phyloP scores from a whole-genome alignment of 1,284 basidiomycete genomes.

The Trichosporon inkin region DNA sequence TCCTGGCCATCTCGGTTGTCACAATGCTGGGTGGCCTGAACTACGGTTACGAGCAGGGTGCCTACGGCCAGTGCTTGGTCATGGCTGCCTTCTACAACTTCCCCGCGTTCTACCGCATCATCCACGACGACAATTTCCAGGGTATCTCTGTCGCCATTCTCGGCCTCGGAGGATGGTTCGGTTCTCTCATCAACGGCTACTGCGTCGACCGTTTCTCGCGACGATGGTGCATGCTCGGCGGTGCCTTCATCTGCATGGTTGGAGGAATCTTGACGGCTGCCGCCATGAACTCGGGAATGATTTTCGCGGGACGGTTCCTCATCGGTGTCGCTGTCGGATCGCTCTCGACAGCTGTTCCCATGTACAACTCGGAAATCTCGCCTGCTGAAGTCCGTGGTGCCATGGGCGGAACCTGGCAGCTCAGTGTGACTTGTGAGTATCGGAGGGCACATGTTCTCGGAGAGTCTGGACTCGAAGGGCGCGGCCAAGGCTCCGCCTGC shows the following conservation, averaged over 20 bases:
- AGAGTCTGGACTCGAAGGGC: neutral
- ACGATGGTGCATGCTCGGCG: conserved; percentile 27
- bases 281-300: conserved; percentile 22
- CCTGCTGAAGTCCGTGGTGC: conserved; percentile 73
- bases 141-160: conserved; percentile 26
- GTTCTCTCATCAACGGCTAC: conserved; percentile 29
- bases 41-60: conserved; percentile 27
- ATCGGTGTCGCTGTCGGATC: conserved; percentile 57
- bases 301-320: conserved; percentile 28
- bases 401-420: conserved; percentile 63
- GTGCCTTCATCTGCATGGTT: conserved; percentile 25
- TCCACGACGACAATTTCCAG: conserved; percentile 18
- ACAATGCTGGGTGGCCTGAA: conserved; percentile 24
- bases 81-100: conserved; percentile 23
- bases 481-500: neutral
- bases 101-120: conserved; percentile 17
- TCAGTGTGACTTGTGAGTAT: conserved; percentile 60
- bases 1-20: conserved; percentile 23
- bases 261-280: conserved; percentile 25
- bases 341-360: conserved; percentile 69
- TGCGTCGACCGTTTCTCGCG: conserved; percentile 23
- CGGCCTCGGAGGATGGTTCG: conserved; percentile 28
- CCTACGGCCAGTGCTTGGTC: conserved; percentile 25
- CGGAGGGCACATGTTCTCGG: neutral
- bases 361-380: conserved; percentile 53